Conservation (phyloP, 148 eudicot species). For the Vaccinium corymbosum region DNA sequence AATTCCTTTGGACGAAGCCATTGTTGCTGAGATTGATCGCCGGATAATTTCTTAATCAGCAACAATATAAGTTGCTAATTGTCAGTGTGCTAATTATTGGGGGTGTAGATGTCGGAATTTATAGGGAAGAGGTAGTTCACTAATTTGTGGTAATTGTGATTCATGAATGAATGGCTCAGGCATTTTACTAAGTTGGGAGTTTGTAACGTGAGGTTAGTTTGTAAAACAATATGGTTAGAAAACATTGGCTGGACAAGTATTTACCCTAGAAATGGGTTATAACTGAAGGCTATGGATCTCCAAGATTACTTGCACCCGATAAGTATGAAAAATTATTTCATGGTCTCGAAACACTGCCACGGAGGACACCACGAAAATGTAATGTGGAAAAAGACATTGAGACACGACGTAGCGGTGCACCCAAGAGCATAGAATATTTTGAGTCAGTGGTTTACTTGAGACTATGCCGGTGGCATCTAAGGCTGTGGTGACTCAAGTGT, state of each 20-base stretch:
- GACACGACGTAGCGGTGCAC: no score
- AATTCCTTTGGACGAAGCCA: conserved; percentile 10
- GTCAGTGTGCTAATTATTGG: neutral
- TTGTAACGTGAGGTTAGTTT: neutral
- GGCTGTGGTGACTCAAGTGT: no score
- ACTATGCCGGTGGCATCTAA: no score
- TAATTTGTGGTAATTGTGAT: neutral
- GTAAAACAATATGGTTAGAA: neutral
- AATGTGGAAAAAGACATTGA: no score
- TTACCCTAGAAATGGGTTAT: neutral
- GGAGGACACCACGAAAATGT: no score
- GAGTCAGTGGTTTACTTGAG: no score
- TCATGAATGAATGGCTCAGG: neutral
- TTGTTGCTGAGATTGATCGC: neutral
- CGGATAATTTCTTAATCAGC: neutral
- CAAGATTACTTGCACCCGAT: no score
- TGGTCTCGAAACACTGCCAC: no score
- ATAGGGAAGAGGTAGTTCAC: neutral
- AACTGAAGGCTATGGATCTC: no score
- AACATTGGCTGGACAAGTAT: neutral
- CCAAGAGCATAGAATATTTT: no score
- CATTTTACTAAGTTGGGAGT: neutral
- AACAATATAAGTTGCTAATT: neutral
- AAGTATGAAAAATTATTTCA: no score
- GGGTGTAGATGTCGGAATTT: neutral